Base-by-base conservation (phyloP, 768 basidiomycete genomes). In the Chlorophyllum brunneum region DNA sequence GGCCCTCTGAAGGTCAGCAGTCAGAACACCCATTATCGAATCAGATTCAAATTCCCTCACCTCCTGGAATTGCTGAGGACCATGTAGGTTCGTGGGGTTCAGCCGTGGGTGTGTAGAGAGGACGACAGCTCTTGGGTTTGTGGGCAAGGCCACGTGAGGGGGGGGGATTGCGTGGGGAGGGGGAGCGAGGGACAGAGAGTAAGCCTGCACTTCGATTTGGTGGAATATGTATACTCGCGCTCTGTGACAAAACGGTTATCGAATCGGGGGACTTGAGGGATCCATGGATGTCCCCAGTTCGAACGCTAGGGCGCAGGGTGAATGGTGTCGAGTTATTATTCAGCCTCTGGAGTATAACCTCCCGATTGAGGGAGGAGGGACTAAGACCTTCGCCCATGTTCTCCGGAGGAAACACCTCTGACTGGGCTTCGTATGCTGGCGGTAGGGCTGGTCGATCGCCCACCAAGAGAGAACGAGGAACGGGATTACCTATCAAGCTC, bases 181-280 rank as follows among this genome's bases (percentile, higher is more conserved):
- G 63, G 10, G 62, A 56, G 13, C 65, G 56, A 5, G 67, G 66
- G 3, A 63, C 59, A n/a, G 58, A 61, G 31, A 63, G 60, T 16
- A 60, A 41, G 20, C 57, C 60, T 11, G 8, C 29, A 22, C 31
- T 50, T 8, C 57, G 52, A 30, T 44, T 58, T 24, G 42, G 47
- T 18, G 30, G 33, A 43, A 29, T 13, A n/a, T 40, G 48, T 20
- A 50, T 50, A 24, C 48, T 50, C 18, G 38, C 48, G 16, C 48
- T 50, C 16, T 40, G 48, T 5, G 48, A 50, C 16, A 50, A 8
- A 20, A 50, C 38, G 2, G 48, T 50, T 15, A 40, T 23, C 10
- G 29, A 24, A 10, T 24, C 48, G 9, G 38, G 29, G 3, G 48
- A 50, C 16, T 50, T 50, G 16, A 20, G 20, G 20, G 48, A 29